Evolutionary conservation across 495 filamentous ascomycete species (phyloP), one percentile per base, ranked within the genome.

Genomic region (Hapsidospora chrysogenum): DNA sequence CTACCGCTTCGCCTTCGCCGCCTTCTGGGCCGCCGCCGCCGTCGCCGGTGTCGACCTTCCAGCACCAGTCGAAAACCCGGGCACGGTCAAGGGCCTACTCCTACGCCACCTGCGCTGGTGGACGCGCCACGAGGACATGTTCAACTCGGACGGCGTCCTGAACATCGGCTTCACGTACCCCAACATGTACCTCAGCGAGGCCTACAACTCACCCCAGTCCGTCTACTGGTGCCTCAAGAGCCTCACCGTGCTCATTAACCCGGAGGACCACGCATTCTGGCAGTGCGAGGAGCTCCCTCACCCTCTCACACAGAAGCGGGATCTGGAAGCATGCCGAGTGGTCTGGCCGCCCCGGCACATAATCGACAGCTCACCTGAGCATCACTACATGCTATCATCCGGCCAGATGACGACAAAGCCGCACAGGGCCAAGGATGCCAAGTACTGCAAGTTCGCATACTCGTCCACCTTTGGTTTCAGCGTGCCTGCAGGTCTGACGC

Each of bases 1-100:
- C n/a, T 77, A 77, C 41, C 63, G 70, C 6, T 72, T 72, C 42
- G 72, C 70, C 14, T 73, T n/a, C n/a, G n/a, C n/a, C n/a, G n/a
- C n/a, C n/a, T n/a, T n/a, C n/a, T n/a, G n/a, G n/a, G n/a, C n/a
- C 9, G 62, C 70, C 4, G 42, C 75, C 13, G 72, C 60, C n/a
- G 70, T 68, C 34, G 68, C 68, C 2, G 60, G 66, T 31, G 64
- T 72, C 20, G 56, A 64, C 13, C 17, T 68, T 4, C 63, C 68
- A 2, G 56, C 45, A 1, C 67, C 66, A 0, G 44, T 73, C 14
- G 61, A 57, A 15, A 14, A 29, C 2, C 71, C 66, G 64, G 70
- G 72, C 8, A 61, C 70, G 1, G 60, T 77, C 4, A 69, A 66
- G 40, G 72, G 72, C 3, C 49, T 77, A 9, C 48, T 72, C 23